These are phyloP conservation scores for Chaetomium fimeti DNA, from an alignment of 495 filamentous ascomycete genomes.

Conservation along the genomic window DNA sequence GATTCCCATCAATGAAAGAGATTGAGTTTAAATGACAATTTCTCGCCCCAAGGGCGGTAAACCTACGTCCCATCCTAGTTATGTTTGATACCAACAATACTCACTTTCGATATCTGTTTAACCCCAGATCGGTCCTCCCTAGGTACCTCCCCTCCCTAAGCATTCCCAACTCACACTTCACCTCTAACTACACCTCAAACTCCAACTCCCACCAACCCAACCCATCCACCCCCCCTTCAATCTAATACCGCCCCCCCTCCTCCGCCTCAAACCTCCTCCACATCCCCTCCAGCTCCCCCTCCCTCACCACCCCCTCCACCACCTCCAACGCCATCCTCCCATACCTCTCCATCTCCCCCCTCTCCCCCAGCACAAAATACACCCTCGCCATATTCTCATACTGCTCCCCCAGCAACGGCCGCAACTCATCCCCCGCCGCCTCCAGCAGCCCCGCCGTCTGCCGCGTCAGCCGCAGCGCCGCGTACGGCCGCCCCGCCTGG, in stretches of 20 bases:
- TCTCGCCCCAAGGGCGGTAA: no score
- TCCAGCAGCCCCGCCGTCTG: slow-evolving; percentile 36
- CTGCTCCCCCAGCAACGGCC: slow-evolving; percentile 38
- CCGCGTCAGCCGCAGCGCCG: slow-evolving; percentile 38
- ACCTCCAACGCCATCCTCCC: slow-evolving; percentile 36
- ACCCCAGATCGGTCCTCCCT: no score
- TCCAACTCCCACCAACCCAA: not conserved
- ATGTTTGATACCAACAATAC: no score
- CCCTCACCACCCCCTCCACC: slow-evolving; percentile 27
- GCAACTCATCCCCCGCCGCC: slow-evolving; percentile 32
- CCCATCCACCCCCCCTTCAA: not conserved
- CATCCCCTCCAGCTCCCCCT: slow-evolving; percentile 19
- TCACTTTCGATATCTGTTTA: no score
- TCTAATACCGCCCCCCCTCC: slow-evolving; percentile 14
- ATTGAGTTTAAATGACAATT: no score
- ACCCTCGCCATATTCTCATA: slow-evolving; percentile 44
- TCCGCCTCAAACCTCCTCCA: slow-evolving; percentile 26
- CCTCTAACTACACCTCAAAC: no score
- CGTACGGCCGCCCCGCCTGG: slow-evolving; percentile 31
- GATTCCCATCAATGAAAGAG: no score
- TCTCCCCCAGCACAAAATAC: slow-evolving; percentile 40
- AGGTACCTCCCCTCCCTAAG: no score
- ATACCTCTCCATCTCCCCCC: slow-evolving; percentile 36
- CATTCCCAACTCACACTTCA: not conserved
- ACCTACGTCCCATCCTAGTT: no score